Evolutionary conservation across 2,329 filamentous ascomycete genomes (phyloP).

Genomic region (Fusarium neocosmosporiellum): DNA sequence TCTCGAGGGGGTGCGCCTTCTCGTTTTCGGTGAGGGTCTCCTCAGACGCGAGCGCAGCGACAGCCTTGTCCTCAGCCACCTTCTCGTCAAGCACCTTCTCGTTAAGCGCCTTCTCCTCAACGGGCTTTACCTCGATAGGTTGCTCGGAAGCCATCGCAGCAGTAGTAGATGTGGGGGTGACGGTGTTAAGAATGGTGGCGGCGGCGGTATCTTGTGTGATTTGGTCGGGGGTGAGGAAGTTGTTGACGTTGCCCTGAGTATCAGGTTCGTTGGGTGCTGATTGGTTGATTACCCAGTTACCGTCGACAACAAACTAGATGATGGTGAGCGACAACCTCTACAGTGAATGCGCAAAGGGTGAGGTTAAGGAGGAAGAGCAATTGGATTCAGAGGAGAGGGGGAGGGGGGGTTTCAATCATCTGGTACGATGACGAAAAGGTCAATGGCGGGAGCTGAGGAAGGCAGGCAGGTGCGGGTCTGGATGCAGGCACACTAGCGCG

Average conservation of each 20-base stretch:
- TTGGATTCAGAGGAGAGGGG: conserved; percentile 33
- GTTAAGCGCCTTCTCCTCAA: conserved; percentile 32
- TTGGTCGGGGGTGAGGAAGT: conserved; percentile 83
- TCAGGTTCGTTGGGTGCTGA: conserved; percentile 86
- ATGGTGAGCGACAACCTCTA: conserved; percentile 38
- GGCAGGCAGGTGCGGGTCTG: conserved; percentile 27
- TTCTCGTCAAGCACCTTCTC: conserved; percentile 35
- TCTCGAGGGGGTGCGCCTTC: conserved; percentile 45
- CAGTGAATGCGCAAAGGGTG: conserved; percentile 15
- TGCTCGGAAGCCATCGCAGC: conserved; percentile 70
- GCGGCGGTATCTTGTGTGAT: conserved; percentile 64
- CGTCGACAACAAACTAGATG: conserved; percentile 91
- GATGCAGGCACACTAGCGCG: conserved; percentile 42
- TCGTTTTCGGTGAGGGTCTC: conserved; percentile 21
- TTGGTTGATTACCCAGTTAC: conserved; percentile 86
- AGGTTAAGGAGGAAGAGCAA: conserved; percentile 28
- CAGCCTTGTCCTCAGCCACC: conserved; percentile 16
- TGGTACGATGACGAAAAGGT: conserved; percentile 37
- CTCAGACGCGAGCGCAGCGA: conserved; percentile 25
- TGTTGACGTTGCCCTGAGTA: conserved; percentile 88
- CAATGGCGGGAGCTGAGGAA: conserved; percentile 18
- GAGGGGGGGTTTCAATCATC: conserved; percentile 29
- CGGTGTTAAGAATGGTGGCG: conserved; percentile 71
- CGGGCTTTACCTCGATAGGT: conserved; percentile 61
- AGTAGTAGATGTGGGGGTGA: conserved; percentile 77